Conservation (phyloP, 805 yeast genomes). For the Starmerella asiatica region DNA sequence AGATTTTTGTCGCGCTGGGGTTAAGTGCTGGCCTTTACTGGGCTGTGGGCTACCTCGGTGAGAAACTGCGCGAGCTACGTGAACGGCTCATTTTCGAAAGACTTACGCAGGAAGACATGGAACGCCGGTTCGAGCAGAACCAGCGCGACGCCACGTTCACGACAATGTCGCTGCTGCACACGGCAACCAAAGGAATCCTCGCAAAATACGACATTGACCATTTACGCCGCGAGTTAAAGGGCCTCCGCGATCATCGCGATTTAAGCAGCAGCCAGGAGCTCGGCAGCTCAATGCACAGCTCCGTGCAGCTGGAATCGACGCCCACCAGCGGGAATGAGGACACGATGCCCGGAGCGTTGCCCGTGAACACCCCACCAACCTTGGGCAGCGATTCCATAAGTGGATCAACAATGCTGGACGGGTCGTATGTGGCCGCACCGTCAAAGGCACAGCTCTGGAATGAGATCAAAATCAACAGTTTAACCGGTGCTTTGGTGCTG, state of each 20-base stretch:
- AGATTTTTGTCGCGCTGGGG: constrained; percentile 34
- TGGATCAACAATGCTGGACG: constrained; percentile 6
- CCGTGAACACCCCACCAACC: neutral
- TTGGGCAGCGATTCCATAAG: neutral
- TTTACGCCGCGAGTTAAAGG: constrained; percentile 55
- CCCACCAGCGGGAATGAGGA: neutral
- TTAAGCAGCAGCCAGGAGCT: constrained; percentile 6
- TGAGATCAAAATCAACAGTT: constrained; percentile 58
- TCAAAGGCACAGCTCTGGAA: constrained; percentile 66
- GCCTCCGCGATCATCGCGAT: constrained; percentile 32
- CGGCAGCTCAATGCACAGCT: neutral
- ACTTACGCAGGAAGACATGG: constrained; percentile 53
- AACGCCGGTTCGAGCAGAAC: constrained; percentile 76
- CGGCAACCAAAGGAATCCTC: constrained; percentile 50
- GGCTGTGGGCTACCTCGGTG: constrained; percentile 32
- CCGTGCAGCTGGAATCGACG: neutral
- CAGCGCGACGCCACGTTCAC: constrained; percentile 83
- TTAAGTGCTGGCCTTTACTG: constrained; percentile 35
- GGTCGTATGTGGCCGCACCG: constrained; percentile 28
- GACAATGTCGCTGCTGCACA: constrained; percentile 67
- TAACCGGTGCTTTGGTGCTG: constrained; percentile 59
- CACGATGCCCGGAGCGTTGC: neutral
- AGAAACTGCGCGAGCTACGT: constrained; percentile 38
- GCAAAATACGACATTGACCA: constrained; percentile 55
- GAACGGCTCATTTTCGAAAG: constrained; percentile 42